Base-by-base conservation (phyloP, 1,284 basidiomycete species). In the Boletus semigastroideus region DNA sequence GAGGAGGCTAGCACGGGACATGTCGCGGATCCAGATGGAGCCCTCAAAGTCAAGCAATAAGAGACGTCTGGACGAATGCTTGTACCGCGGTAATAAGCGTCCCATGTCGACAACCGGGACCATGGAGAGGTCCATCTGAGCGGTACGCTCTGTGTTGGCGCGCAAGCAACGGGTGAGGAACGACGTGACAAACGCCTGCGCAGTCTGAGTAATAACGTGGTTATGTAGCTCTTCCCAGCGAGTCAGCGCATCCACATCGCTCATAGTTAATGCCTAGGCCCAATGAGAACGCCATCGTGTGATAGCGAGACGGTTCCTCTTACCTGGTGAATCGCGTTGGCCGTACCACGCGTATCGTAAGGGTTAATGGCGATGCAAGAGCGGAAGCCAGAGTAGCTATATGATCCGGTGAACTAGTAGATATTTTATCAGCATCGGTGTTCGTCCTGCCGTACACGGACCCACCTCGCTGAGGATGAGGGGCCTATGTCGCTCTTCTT, bases 171-270 rank as follows among this genome's bases (percentile, higher is more conserved):
- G 79, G 5, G 79, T 83, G 50, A 94, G 80, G 79, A 94, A 91
- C 4, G 84, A 82, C 0, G 80, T 88, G 48, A 90, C 86, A 71
- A 94, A 94, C 2, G 88, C 79, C 64, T 94, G 92, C 0, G 91
- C 89, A 1, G 88, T 92, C 66, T 94, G 92, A 0, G 89, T 88
- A n/a, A 84, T 83, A 46, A 94, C 92, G 58, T 93, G 90, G 54
- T 82, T 83, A 66, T 94, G 89, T 1, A 94, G 74, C 58, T 94
- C 92, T 74, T 87, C 83, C 92, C 92, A 94, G 9, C 91, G 82
- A 28, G 80, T 80, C 10, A 71, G 67, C 6, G 84, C 83, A 65
- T 94, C 90, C 2, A 85, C 82, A 40, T 86, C 82, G 44, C 68
- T 70, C 90, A 93, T 94, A 1, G 83, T 90, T 36, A 94, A 70